These are phyloP conservation scores for Tylopilus sp. DNA, from an alignment of 768 basidiomycete species.

Conservation along the genomic window DNA sequence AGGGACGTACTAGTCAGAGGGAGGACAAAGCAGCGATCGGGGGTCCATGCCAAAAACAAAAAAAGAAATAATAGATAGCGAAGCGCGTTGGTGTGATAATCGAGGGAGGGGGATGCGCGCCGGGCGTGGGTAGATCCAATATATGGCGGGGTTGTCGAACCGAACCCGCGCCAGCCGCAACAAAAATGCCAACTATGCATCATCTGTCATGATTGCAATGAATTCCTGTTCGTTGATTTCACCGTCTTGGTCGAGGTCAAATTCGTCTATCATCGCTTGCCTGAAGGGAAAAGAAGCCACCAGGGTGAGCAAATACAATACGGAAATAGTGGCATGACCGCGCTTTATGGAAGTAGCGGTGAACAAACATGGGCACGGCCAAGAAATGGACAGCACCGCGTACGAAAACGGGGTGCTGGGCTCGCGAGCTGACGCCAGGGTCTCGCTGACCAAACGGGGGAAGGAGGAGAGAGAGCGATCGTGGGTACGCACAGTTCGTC, in stretches of 20 bases:
- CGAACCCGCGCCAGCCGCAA: neutral
- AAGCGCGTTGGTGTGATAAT: constrained; percentile 9
- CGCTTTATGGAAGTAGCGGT: constrained; percentile 24
- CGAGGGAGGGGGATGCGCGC: neutral
- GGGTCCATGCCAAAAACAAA: constrained; percentile 14
- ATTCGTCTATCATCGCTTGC: constrained; percentile 99
- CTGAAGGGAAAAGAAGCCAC: constrained; percentile 42
- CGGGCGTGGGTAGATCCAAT: constrained; percentile 8
- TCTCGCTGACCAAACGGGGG: constrained; percentile 15
- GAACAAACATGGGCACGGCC: constrained; percentile 18
- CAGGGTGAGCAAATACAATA: constrained; percentile 32
- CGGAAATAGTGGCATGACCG: constrained; percentile 8
- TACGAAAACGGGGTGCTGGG: constrained; percentile 30
- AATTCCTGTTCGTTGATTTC: constrained; percentile 98
- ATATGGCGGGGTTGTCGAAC: neutral
- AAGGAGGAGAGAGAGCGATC: constrained; percentile 3
- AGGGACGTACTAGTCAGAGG: constrained; percentile 15
- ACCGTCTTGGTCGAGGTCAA: constrained; percentile 97
- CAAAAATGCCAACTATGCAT: constrained; percentile 54
- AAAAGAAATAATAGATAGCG: constrained; percentile 18
- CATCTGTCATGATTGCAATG: constrained; percentile 95
- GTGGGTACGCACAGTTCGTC: constrained; percentile 81
- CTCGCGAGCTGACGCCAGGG: constrained; percentile 23
- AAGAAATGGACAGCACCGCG: constrained; percentile 20
- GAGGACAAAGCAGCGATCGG: constrained; percentile 12